Evolutionary conservation across 1,139 yeast species (phyloP), one percentile per base, ranked within the genome.

Genomic region (Yamadazyma triangularis): DNA sequence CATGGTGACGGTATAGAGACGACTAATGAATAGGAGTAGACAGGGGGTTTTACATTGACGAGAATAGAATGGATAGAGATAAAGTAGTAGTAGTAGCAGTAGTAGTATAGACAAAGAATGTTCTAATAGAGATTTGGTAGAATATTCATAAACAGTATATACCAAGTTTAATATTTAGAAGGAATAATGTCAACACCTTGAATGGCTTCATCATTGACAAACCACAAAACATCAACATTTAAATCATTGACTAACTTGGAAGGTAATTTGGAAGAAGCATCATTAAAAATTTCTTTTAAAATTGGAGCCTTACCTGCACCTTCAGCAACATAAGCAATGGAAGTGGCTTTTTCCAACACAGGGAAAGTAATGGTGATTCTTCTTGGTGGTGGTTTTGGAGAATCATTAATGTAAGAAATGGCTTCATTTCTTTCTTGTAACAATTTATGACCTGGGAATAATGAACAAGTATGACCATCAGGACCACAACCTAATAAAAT

Each of bases 291-390:
- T 41, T 81, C 71, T 48, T 74, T 73, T 56, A 89, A 64, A 26
- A 83, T 70, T 0, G 77, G 69, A n/a, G 87, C 85, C 59, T 88
- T 88, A 23, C 85, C 83, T 12, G 80, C 80, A 35, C 96, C 96
- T 54, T 86, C 91, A 12, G 95, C 95, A 29, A 87, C 91, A 60
- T 87, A 88, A 1, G 87, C 82, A 45, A 88, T 74, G 28, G 73
- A 54, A 13, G 60, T 52, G 13, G 83, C 80, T 19, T 56, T 60
- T 38, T 64, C 68, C 47, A 81, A 67, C 4, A 77, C 76, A 4
- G 83, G 83, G 57, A 78, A 73, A 6, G 88, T 80, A 48, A 81
- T 61, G 8, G 87, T 79, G 51, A 81, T 77, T 60, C 89, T 73
- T 58, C 83, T 69, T 51, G 87, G 83, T 20, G 89, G 89, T 14